A percentile compares a stretch with the other conserved stretches of the same genome.
phyloP scores from a whole-genome alignment of 1,284 basidiomycete species.

The Neonothopanus nambi region DNA sequence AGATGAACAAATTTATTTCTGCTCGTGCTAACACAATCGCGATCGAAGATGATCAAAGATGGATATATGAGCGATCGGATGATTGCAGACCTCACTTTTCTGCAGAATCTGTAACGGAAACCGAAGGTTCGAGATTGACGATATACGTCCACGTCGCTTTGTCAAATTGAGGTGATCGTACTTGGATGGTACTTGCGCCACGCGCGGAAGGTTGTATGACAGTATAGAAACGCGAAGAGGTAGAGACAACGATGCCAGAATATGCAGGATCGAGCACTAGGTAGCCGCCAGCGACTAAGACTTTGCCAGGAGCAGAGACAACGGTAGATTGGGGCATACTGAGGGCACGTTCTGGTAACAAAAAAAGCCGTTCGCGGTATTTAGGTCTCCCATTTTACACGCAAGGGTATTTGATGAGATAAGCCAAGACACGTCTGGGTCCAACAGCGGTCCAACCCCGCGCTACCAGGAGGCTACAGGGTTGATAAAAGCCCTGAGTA shows the following conservation, averaged over 20 bases:
- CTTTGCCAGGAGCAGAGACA: slow-evolving; percentile 94
- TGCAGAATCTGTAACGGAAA: slow-evolving; percentile 46
- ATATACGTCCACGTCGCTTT: slow-evolving; percentile 79
- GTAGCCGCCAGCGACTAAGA: slow-evolving; percentile 92
- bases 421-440: not conserved
- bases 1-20: slow-evolving; percentile 93
- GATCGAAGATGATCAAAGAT: not conserved
- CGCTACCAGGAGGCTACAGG: too few species aligned
- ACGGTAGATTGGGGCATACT: slow-evolving; percentile 53
- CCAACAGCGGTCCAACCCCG: too few species aligned
- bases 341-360: not conserved
- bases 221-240: slow-evolving; percentile 93
- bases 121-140: slow-evolving; percentile 43
- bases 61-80: not conserved
- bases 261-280: slow-evolving; percentile 87
- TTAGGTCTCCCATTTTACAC: slow-evolving; percentile 4
- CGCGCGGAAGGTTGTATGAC: slow-evolving; percentile 42
- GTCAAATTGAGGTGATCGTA: slow-evolving; percentile 91
- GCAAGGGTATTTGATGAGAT: slow-evolving; percentile 2
- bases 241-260: slow-evolving; percentile 85
- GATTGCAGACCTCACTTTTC: slow-evolving; percentile 38
- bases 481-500: not conserved
- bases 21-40: slow-evolving; percentile 32
- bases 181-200: slow-evolving; percentile 52
- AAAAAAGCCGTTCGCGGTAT: not conserved